These are phyloP conservation scores for Hermanozyma aechmeae DNA, from an alignment of 805 yeast genomes.

Conservation along the genomic window DNA sequence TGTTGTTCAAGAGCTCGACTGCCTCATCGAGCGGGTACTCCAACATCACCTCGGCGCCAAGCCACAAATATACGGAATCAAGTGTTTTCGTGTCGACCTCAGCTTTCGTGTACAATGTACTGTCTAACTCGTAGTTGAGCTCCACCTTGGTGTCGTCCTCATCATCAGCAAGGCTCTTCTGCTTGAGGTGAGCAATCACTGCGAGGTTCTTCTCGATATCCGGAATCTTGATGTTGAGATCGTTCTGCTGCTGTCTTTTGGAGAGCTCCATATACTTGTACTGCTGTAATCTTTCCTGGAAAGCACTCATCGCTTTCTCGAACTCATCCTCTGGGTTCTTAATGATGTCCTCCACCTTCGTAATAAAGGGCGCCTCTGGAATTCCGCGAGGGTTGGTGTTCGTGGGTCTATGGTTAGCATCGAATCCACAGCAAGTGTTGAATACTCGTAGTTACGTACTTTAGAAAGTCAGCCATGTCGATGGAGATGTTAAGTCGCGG, in stretches of 20 bases:
- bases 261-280: constrained; percentile 78
- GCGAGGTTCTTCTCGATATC: constrained; percentile 82
- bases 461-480: constrained; percentile 20
- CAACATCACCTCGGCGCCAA: constrained; percentile 97
- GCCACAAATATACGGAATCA: constrained; percentile 72
- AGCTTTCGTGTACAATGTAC: constrained; percentile 84
- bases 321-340: constrained; percentile 57
- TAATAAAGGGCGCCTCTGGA: constrained; percentile 93
- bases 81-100: constrained; percentile 48
- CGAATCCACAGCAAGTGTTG: too few species aligned
- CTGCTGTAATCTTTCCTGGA: constrained; percentile 84
- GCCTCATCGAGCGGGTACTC: constrained; percentile 93
- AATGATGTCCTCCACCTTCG: constrained; percentile 66
- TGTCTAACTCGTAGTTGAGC: constrained; percentile 87
- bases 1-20: constrained; percentile 49
- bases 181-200: constrained; percentile 52
- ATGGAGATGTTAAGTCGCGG: too few species aligned
- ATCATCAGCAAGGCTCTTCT: constrained; percentile 30
- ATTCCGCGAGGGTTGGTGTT: constrained; percentile 86
- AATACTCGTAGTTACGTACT: too few species aligned
- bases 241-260: constrained; percentile 38
- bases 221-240: constrained; percentile 70
- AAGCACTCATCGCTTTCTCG: constrained; percentile 56
- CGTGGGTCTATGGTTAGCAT: constrained; percentile 33
- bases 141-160: constrained; percentile 30